These are phyloP conservation scores for Peronospora destructor DNA, from an alignment of 352 stramenopile genomes.

Conservation along the genomic window DNA sequence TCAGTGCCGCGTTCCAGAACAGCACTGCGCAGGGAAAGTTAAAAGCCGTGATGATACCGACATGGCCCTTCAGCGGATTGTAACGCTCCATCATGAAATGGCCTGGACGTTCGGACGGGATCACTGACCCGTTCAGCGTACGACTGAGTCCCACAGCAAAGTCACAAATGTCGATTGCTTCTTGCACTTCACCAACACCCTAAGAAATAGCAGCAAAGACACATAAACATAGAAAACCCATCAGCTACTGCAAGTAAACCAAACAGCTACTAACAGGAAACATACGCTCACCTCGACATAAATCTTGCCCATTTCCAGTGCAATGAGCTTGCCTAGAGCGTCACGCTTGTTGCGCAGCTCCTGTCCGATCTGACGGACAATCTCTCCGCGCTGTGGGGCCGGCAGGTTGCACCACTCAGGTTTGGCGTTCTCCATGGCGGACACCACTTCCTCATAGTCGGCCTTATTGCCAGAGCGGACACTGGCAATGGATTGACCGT, in stretches of 20 bases:
- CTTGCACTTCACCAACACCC: constrained; percentile 89
- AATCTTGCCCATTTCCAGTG: constrained; percentile 93
- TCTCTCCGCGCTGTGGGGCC: constrained; percentile 84
- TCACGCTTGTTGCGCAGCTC: constrained; percentile 86
- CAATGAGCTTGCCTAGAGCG: constrained; percentile 85
- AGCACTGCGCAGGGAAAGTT: constrained; percentile 90
- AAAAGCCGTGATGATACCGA: constrained; percentile 91
- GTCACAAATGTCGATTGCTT: constrained; percentile 92
- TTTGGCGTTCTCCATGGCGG: constrained; percentile 81
- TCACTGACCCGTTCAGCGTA: constrained; percentile 82
- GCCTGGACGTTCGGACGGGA: constrained; percentile 84
- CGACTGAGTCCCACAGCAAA: constrained; percentile 89
- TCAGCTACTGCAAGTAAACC: background rate
- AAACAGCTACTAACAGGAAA: background rate
- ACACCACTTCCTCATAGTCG: constrained; percentile 82
- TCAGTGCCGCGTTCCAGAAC: constrained; percentile 89
- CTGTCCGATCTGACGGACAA: constrained; percentile 89
- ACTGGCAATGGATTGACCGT: constrained; percentile 77
- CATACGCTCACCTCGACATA: constrained; percentile 57
- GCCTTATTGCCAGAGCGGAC: constrained; percentile 69
- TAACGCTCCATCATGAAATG: constrained; percentile 93
- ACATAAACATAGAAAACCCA: background rate
- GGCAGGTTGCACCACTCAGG: constrained; percentile 78
- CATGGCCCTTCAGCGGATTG: constrained; percentile 89
- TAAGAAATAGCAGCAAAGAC: constrained; percentile 17